Base-by-base conservation (phyloP, 2,329 filamentous ascomycete genomes). In the Lecanicillium sp. region DNA sequence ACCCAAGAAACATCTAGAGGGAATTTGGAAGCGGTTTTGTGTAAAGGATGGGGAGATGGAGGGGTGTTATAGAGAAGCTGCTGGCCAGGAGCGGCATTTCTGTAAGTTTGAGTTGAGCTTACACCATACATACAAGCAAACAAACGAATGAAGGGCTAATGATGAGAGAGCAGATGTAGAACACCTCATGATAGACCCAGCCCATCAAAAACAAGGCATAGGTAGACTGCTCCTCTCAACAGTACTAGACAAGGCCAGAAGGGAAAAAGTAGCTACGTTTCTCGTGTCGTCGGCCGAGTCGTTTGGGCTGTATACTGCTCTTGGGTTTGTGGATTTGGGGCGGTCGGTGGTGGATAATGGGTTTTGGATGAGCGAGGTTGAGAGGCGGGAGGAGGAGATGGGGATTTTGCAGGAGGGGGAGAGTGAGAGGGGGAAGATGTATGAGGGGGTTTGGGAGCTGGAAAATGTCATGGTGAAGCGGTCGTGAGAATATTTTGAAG, bases 141-240 rank as follows among this genome's bases (percentile, higher is more conserved):
- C n/a, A n/a, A n/a, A n/a, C n/a, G 22, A 25, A 25, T 25, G 9
- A 14, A 11, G 14, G 25, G 4, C 8, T n/a, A 20, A 14, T 19
- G 33, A 12, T 30, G 35, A 37, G 13, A 16, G 9, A 20, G 13
- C 15, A 51, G 47, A 45, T 32, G 37, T 51, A 14, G 44, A 45
- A 14, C 46, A 46, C n/a, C 40, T 50, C 14, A 53, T 51, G 49
- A 38, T 52, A 7, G 41, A 47, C 13, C 49, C 52, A 2, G 12
- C 29, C 12, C 34, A 50, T 17, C 50, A 54, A 33, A 41, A 47
- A 9, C 42, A 35, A 5, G 49, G 48, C 14, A 38, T 50, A 2
- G 45, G 50, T 9, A 19, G 27, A 5, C 37, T 38, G 16, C 32
- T 53, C 9, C 43, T 52, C 3, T 18, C 19, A 6, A 33, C 29